Percentiles rank a stretch among this genome's conserved stretches.
phyloP scores from a whole-genome alignment of 78 protist genomes.

The Fonticula alba region DNA sequence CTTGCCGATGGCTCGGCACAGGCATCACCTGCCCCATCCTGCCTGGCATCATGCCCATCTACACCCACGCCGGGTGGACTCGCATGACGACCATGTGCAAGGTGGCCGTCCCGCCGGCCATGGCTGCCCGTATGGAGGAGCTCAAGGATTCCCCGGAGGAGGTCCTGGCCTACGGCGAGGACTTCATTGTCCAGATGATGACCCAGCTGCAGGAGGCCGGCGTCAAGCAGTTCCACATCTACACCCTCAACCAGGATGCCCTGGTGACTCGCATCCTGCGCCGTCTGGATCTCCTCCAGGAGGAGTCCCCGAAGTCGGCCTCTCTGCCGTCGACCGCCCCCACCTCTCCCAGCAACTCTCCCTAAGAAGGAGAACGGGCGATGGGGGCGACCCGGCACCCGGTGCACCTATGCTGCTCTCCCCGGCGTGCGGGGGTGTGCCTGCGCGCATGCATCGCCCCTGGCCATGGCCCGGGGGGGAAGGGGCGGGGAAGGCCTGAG shows the following conservation, averaged over 20 bases:
- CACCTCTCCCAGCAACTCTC: too few relatives aligned
- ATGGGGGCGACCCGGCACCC: too few relatives aligned
- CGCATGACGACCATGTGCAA: constrained; percentile 58
- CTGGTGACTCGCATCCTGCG: too few relatives aligned
- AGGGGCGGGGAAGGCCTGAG: too few relatives aligned
- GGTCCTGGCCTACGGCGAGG: constrained; percentile 66
- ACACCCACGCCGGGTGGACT: constrained; percentile 44
- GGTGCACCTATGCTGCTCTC: too few relatives aligned
- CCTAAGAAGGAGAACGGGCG: too few relatives aligned
- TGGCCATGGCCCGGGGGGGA: too few relatives aligned
- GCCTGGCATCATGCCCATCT: constrained; percentile 94
- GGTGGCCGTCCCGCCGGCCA: constrained; percentile 28
- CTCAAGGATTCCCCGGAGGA: constrained; percentile 67
- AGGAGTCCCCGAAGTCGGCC: too few relatives aligned
- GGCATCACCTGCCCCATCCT: constrained; percentile 84
- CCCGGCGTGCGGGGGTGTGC: too few relatives aligned
- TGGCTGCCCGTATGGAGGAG: constrained; percentile 39
- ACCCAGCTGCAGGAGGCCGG: constrained; percentile 8
- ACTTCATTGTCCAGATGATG: constrained; percentile 31
- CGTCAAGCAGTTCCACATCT: constrained; percentile 77
- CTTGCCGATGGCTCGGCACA: background rate
- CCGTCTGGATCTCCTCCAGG: too few relatives aligned
- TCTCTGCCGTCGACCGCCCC: too few relatives aligned
- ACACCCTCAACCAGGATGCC: constrained; percentile 72
- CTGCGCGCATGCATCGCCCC: too few relatives aligned